Conservation (phyloP, 2,329 filamentous ascomycete genomes). For the Dactylellina cionopaga region DNA sequence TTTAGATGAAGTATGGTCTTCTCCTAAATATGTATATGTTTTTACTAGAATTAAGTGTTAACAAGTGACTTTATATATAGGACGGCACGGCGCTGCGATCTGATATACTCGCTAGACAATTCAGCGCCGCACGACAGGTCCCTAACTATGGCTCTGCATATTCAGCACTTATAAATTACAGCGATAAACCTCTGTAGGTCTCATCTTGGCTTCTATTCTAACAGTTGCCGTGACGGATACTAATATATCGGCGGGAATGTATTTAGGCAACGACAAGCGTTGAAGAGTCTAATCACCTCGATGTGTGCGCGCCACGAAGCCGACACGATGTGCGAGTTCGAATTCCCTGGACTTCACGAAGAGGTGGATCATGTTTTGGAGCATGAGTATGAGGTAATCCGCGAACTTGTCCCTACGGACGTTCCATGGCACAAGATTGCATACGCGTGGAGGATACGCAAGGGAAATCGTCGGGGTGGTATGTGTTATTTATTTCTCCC, state of each 20-base stretch:
- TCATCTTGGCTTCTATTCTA: slow-evolving; percentile 12
- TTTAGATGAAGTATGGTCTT: slow-evolving; percentile 37
- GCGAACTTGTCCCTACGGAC: slow-evolving; percentile 71
- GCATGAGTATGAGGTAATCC: slow-evolving; percentile 74
- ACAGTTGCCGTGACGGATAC: not conserved
- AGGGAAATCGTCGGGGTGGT: slow-evolving; percentile 81
- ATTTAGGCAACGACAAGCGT: slow-evolving; percentile 71
- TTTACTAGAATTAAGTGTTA: slow-evolving; percentile 54
- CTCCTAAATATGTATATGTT: slow-evolving; percentile 56
- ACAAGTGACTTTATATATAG: slow-evolving; percentile 1
- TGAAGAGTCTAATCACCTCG: slow-evolving; percentile 74
- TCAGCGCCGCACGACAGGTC: slow-evolving; percentile 81
- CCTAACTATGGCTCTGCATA: slow-evolving; percentile 86
- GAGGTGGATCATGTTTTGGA: slow-evolving; percentile 82
- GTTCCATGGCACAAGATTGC: slow-evolving; percentile 84
- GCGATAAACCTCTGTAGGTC: slow-evolving; percentile 70
- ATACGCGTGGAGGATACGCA: slow-evolving; percentile 84
- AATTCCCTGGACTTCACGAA: slow-evolving; percentile 79
- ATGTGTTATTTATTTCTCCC: not conserved
- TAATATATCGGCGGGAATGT: slow-evolving; percentile 29
- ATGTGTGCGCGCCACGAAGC: slow-evolving; percentile 76
- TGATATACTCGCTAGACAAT: slow-evolving; percentile 83
- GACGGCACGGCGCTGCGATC: slow-evolving; percentile 64
- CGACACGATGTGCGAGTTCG: slow-evolving; percentile 76
- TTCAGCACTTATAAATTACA: slow-evolving; percentile 77